Conservation (phyloP, 352 stramenopile species). For the Blastocystis sp. region DNA sequence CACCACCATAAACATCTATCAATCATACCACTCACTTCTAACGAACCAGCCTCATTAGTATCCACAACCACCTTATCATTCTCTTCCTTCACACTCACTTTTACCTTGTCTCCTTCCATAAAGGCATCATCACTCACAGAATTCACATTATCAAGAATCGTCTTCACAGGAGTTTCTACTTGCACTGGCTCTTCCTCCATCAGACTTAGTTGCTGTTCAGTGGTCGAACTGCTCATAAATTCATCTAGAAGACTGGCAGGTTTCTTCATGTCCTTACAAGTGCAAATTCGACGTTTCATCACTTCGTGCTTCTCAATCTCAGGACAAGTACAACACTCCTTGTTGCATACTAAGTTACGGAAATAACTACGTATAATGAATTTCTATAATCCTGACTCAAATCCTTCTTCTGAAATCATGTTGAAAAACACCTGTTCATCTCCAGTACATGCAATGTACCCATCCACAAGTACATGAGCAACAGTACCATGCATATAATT, state of each 20-base stretch:
- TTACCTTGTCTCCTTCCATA: background rate
- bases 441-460: constrained; percentile 50
- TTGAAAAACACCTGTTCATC: constrained; percentile 56
- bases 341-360: background rate
- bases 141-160: background rate
- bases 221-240: background rate
- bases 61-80: background rate
- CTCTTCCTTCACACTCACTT: background rate
- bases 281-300: background rate
- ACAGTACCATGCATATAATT: constrained; percentile 49
- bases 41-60: background rate
- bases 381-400: background rate
- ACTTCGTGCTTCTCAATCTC: background rate
- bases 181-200: background rate
- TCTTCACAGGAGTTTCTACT: background rate
- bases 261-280: background rate
- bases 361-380: constrained; percentile 25
- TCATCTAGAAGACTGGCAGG: background rate
- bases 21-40: background rate
- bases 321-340: background rate
- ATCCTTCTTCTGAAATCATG: constrained; percentile 40
- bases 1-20: constrained; percentile 45
- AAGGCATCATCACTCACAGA: constrained; percentile 25
- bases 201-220: too few relatives aligned
- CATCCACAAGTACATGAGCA: constrained; percentile 46